A percentile compares a stretch with the other conserved stretches of the same genome.
Conservation (phyloP, 208 protist species). For the Wallacemonas sp. region DNA sequence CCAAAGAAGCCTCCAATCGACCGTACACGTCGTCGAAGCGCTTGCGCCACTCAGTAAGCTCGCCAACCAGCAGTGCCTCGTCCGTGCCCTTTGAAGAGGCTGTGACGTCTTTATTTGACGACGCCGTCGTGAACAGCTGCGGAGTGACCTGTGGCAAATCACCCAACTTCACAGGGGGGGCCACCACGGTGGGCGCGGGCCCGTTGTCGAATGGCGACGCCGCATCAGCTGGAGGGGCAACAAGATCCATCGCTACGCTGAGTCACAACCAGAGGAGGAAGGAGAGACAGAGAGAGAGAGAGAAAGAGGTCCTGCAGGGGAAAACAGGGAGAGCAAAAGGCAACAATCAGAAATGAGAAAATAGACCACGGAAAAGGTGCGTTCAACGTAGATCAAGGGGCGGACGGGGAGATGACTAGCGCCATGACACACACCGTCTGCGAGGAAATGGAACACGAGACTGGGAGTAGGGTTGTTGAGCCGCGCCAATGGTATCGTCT, state of each 20-base stretch:
- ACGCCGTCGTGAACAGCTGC: neutral
- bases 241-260: too few relatives aligned
- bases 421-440: too few relatives aligned
- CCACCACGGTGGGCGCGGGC: too few relatives aligned
- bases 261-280: too few relatives aligned
- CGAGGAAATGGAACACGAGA: too few relatives aligned
- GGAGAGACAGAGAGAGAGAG: too few relatives aligned
- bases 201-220: neutral
- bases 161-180: neutral
- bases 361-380: too few relatives aligned
- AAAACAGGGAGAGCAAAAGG: neutral
- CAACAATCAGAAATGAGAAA: neutral
- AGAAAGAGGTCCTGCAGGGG: neutral
- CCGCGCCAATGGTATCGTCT: too few relatives aligned
- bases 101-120: neutral
- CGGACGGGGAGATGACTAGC: too few relatives aligned
- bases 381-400: too few relatives aligned
- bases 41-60: neutral
- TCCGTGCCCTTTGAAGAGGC: neutral
- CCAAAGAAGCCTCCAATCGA: neutral
- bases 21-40: conserved; percentile 5
- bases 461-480: too few relatives aligned
- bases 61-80: neutral
- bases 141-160: neutral
- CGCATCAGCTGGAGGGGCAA: too few relatives aligned